phyloP scores from a whole-genome alignment of 805 yeast species.

The Komagataella pseudopastoris region DNA sequence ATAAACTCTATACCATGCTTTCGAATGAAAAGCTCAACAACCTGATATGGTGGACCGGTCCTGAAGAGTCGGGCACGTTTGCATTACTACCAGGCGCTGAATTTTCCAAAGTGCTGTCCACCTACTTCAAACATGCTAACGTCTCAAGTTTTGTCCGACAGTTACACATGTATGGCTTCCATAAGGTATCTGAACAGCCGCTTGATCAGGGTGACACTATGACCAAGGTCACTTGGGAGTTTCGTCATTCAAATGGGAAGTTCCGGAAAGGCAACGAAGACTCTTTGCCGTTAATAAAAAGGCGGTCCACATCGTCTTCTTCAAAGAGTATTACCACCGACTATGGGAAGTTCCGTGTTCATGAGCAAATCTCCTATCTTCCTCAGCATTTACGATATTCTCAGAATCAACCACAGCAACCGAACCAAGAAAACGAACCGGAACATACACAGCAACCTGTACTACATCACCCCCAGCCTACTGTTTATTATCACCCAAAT shows the following conservation, averaged over 20 bases:
- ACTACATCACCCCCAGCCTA: not conserved
- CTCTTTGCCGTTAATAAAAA: conserved; percentile 28
- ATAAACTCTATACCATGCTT: conserved; percentile 50
- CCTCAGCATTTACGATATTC: not conserved
- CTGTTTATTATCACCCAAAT: not conserved
- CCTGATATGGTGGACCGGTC: conserved; percentile 52
- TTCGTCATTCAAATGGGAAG: conserved; percentile 36
- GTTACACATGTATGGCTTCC: conserved; percentile 93
- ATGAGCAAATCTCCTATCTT: not conserved
- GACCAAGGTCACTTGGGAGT: conserved; percentile 34
- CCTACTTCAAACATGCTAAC: conserved; percentile 86
- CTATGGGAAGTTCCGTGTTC: not conserved
- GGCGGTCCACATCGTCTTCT: conserved; percentile 28
- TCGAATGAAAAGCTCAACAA: conserved; percentile 37
- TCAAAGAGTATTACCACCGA: conserved; percentile 2
- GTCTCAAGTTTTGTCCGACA: conserved; percentile 90
- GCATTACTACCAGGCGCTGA: conserved; percentile 53
- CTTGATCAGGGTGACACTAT: conserved; percentile 12
- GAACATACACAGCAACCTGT: conserved; percentile 1
- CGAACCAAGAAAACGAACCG: not conserved
- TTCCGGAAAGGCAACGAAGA: conserved; percentile 34
- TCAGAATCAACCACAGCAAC: conserved; percentile 1
- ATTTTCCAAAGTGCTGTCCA: conserved; percentile 46
- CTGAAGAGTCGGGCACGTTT: conserved; percentile 37
- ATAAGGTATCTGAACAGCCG: conserved; percentile 47